A percentile compares a stretch with the other conserved stretches of the same genome.
Conservation (phyloP, 2,329 filamentous ascomycete genomes). For the Didymella pomorum region DNA sequence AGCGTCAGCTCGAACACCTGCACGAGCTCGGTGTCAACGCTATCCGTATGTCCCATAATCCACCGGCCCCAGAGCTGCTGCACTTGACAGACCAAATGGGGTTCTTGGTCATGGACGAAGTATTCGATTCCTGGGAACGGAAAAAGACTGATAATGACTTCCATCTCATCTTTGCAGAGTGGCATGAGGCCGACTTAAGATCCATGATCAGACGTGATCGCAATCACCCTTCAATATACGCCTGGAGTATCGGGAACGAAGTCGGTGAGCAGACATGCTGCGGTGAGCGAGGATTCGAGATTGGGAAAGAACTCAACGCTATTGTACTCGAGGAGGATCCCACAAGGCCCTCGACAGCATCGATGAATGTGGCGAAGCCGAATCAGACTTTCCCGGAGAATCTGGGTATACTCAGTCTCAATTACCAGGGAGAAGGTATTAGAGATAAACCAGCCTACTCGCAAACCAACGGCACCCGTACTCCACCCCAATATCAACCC, state of each 20-base stretch:
- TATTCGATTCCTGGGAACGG: conserved; percentile 62
- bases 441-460: conserved; percentile 43
- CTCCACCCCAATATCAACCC: neutral
- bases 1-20: conserved; percentile 60
- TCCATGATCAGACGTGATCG: conserved; percentile 62
- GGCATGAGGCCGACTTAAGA: conserved; percentile 63
- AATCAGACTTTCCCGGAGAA: conserved; percentile 50
- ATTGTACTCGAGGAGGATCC: conserved; percentile 53
- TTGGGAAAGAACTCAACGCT: conserved; percentile 48
- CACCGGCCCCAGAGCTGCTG: neutral
- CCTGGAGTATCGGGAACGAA: conserved; percentile 65
- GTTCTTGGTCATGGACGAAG: conserved; percentile 62
- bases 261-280: conserved; percentile 57
- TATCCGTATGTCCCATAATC: neutral
- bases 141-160: conserved; percentile 58
- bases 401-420: conserved; percentile 59
- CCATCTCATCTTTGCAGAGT: conserved; percentile 61
- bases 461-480: conserved; percentile 24
- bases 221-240: conserved; percentile 63
- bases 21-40: conserved; percentile 61
- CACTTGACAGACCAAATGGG: conserved; percentile 56
- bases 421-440: conserved; percentile 63
- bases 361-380: conserved; percentile 57
- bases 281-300: conserved; percentile 38
- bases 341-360: conserved; percentile 52